phyloP scores from a whole-genome alignment of 345 rosid species.

The Citrus maxima region DNA sequence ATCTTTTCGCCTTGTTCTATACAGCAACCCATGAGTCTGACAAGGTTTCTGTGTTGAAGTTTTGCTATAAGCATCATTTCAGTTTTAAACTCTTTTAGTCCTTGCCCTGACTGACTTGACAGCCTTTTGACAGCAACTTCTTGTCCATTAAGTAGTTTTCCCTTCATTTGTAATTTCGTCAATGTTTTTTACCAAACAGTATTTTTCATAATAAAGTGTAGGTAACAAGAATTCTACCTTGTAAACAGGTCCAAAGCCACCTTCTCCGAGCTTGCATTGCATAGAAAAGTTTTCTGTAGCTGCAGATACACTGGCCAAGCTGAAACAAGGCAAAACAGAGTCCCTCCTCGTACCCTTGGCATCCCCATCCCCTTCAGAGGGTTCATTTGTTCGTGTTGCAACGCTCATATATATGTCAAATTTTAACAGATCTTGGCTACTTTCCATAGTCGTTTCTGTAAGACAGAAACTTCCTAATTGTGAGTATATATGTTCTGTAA shows the following conservation, averaged over 20 bases:
- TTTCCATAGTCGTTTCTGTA: neutral
- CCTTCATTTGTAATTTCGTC: constrained; percentile 5
- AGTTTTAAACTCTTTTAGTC: constrained; percentile 32
- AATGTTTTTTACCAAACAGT: neutral
- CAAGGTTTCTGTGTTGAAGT: constrained; percentile 1
- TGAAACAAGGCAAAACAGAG: constrained; percentile 17
- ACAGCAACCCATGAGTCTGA: constrained; percentile 1
- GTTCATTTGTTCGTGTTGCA: neutral
- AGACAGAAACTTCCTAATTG: neutral
- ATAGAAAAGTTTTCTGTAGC: constrained; percentile 28
- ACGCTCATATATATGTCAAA: constrained; percentile 15
- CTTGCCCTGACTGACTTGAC: constrained; percentile 34
- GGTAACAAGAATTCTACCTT: neutral
- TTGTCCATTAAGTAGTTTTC: constrained; percentile 20
- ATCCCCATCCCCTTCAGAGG: neutral
- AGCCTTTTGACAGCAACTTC: constrained; percentile 41
- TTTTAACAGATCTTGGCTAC: constrained; percentile 14
- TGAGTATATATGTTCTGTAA: neutral
- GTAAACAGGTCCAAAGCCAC: constrained; percentile 40
- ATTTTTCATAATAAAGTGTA: neutral
- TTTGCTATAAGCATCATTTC: constrained; percentile 23
- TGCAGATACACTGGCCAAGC: constrained; percentile 17
- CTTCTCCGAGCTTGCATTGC: constrained; percentile 32
- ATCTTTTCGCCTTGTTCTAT: neutral
- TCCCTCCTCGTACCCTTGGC: neutral